Evolutionary conservation across 345 rosid genomes (phyloP).

Genomic region (Geranium rotundifolium): DNA sequence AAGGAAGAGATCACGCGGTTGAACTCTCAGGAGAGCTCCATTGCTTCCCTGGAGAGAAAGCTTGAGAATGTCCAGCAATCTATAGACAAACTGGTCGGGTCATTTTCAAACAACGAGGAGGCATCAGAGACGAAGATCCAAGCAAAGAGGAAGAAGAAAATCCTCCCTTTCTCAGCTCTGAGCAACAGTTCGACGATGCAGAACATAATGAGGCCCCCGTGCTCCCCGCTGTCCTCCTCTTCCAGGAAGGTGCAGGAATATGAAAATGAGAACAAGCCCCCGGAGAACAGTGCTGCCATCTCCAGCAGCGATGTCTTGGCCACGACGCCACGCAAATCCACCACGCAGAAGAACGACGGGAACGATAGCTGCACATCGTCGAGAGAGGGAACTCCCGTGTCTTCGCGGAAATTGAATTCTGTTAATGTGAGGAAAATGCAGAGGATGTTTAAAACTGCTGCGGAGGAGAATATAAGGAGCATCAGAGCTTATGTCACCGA

Average conservation of each 20-base stretch:
- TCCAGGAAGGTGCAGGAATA: slow-evolving; percentile 37
- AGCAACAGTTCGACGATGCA: slow-evolving; percentile 73
- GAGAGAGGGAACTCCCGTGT: slow-evolving; percentile 52
- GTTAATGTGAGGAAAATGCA: slow-evolving; percentile 87
- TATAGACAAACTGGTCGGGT: slow-evolving; percentile 60
- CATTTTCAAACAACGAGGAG: slow-evolving; percentile 39
- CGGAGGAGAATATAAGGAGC: slow-evolving; percentile 81
- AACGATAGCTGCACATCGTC: slow-evolving; percentile 23
- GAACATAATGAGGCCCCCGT: slow-evolving; percentile 61
- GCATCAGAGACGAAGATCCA: slow-evolving; percentile 47
- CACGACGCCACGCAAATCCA: slow-evolving; percentile 19
- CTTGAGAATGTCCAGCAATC: slow-evolving; percentile 84
- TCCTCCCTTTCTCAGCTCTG: slow-evolving; percentile 53
- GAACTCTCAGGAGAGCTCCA: slow-evolving; percentile 58
- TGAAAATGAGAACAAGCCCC: slow-evolving; percentile 66
- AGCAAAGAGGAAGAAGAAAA: slow-evolving; percentile 61
- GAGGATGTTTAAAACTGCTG: slow-evolving; percentile 89
- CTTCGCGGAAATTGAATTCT: slow-evolving; percentile 41
- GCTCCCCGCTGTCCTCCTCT: slow-evolving; percentile 72
- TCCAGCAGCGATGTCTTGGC: slow-evolving; percentile 18
- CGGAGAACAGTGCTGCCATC: slow-evolving; percentile 29
- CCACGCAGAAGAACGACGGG: slow-evolving; percentile 32
- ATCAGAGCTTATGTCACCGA: slow-evolving; percentile 79
- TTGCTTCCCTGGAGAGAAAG: slow-evolving; percentile 67
- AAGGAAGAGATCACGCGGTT: slow-evolving; percentile 75